Conservation (phyloP, 2,329 filamentous ascomycete species). For the Penicillium rolfsii region DNA sequence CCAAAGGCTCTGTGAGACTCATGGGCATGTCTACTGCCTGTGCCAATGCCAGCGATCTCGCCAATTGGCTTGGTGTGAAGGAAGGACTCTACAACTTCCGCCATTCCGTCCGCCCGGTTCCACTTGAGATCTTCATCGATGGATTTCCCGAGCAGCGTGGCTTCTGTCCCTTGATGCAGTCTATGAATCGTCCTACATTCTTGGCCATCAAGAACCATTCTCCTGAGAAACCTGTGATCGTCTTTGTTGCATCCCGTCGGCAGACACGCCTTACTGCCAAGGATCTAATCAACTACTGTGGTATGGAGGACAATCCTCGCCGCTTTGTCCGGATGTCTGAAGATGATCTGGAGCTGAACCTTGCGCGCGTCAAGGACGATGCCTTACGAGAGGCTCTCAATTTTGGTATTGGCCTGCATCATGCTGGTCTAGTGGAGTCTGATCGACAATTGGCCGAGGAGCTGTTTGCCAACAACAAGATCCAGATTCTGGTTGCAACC, state of each 20-base stretch:
- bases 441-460: conserved; percentile 92
- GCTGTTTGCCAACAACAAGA: conserved; percentile 95
- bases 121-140: conserved; percentile 94
- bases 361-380: conserved; percentile 90
- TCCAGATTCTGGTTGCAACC: conserved; percentile 93
- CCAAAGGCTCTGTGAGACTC: conserved; percentile 82
- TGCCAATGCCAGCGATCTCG: conserved; percentile 91
- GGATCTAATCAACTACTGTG: conserved; percentile 95
- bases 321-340: conserved; percentile 93
- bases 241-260: conserved; percentile 92
- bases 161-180: conserved; percentile 97
- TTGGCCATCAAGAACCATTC: conserved; percentile 95
- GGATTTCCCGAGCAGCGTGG: conserved; percentile 93
- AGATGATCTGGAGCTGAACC: conserved; percentile 85
- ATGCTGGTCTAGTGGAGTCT: conserved; percentile 93
- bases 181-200: conserved; percentile 97
- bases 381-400: conserved; percentile 90
- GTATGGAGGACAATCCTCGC: conserved; percentile 96
- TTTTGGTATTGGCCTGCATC: conserved; percentile 95
- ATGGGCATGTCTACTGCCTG: conserved; percentile 99
- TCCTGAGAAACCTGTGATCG: conserved; percentile 94
- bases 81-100: conserved; percentile 96
- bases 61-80: conserved; percentile 96
- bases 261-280: conserved; percentile 95
- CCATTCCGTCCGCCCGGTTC: conserved; percentile 94